Evolutionary conservation across 2,329 filamentous ascomycete genomes (phyloP), one percentile per base, ranked within the genome.

Genomic region (Aspergillus eucalypticola): DNA sequence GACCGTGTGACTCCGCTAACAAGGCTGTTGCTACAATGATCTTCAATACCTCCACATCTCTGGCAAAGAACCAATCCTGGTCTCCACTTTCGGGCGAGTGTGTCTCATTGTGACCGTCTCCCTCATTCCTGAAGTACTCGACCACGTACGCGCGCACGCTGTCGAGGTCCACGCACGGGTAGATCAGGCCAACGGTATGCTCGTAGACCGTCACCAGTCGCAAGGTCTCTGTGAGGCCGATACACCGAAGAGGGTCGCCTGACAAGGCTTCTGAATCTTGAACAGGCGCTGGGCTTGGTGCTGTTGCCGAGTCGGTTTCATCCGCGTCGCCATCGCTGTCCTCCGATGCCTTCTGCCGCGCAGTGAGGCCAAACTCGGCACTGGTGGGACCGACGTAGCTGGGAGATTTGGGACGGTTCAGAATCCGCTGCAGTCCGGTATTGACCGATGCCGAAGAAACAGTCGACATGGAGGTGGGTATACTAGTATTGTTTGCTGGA

Each of bases 161-260:
- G 27, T 90, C 85, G 32, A 95, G 87, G 66, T 90, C 85, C 41
- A 96, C 75, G 15, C 96, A 87, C 0, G 92, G 92, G 71, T 96
- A 96, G 90, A 96, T 95, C 66, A 93, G 84, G 35, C 91, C 91
- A 68, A 95, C 88, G 69, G 96, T 91, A 66, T 96, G 91, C 63
- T 96, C 90, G 72, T 94, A 93, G 0, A 96, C 80, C 13, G 85
- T 82, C 62, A 91, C 89, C 13, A 96, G 77, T 0, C 91, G 86
- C 10, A 93, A 75, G 66, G 93, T 90, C 71, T 97, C 92, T 44
- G 91, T 86, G 69, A 88, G 86, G 44, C 84, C 85, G 39, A 95
- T 83, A 15, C 86, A 84, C 82, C 90, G 90, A 13, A 96, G 82
- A 0, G 91, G 90, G 69, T 96, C 91, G 61, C 83, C 79, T 60